These are phyloP conservation scores for Heracleum sosnowskyi DNA, from an alignment of 129 eudicot genomes.

Conservation along the genomic window DNA sequence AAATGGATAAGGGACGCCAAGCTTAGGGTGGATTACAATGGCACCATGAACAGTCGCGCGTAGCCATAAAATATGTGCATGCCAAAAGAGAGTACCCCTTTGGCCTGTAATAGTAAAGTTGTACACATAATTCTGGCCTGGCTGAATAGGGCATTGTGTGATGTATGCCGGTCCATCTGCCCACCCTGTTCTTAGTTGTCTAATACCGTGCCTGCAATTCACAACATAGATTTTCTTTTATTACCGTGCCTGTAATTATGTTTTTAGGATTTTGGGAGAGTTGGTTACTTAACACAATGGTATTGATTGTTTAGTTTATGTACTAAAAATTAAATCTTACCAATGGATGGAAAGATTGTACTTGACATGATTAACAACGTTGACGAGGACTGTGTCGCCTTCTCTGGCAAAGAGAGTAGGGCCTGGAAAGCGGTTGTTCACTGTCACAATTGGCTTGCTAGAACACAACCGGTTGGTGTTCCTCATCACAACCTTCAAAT, in stretches of 20 bases:
- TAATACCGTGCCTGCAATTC: constrained; percentile 61
- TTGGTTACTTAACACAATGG: too few species aligned
- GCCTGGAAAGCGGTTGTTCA: constrained; percentile 64
- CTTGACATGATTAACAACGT: constrained; percentile 65
- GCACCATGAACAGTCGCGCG: constrained; percentile 83
- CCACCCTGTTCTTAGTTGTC: constrained; percentile 88
- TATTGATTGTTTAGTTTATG: not conserved
- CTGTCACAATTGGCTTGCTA: constrained; percentile 61
- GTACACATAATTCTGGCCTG: constrained; percentile 63
- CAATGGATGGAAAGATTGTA: constrained; percentile 83
- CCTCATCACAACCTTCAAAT: constrained; percentile 52
- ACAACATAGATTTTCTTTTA: not conserved
- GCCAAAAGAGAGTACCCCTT: constrained; percentile 81
- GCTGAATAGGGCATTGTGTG: constrained; percentile 79
- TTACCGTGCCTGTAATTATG: not conserved
- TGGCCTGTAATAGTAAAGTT: constrained; percentile 76
- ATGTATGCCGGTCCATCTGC: constrained; percentile 87
- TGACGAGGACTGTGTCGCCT: constrained; percentile 60
- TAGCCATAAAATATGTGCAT: constrained; percentile 81
- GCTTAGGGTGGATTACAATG: constrained; percentile 59
- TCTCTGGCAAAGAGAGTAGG: constrained; percentile 76
- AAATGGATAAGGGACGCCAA: constrained; percentile 79
- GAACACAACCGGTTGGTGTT: constrained; percentile 58
- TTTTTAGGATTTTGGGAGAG: too few species aligned
- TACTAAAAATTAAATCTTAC: constrained; percentile 16